phyloP scores from a whole-genome alignment of 352 stramenopile genomes.

The Globisporangium middletonii region DNA sequence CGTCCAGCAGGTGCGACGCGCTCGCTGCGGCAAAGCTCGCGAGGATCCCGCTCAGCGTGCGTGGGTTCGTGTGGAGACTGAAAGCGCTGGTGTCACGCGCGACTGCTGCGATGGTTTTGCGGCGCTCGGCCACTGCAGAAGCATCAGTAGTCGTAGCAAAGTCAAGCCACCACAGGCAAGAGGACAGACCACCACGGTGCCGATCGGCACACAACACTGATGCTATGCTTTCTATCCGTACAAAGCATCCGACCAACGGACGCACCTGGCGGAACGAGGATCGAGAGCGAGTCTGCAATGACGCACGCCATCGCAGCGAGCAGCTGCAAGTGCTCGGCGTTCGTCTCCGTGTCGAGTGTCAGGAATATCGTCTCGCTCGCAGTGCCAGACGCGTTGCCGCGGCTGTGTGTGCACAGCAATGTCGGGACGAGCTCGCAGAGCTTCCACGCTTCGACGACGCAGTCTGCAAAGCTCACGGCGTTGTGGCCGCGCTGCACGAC shows the following conservation, averaged over 20 bases:
- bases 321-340: slow-evolving; percentile 20
- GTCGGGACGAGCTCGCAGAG: slow-evolving; percentile 16
- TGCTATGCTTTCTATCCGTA: background rate
- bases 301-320: slow-evolving; percentile 24
- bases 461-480: slow-evolving; percentile 9
- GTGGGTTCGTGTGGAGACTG: slow-evolving; percentile 17
- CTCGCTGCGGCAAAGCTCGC: slow-evolving; percentile 10
- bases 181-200: too few relatives aligned
- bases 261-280: slow-evolving; percentile 23
- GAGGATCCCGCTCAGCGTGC: slow-evolving; percentile 13
- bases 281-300: slow-evolving; percentile 20
- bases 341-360: slow-evolving; percentile 8
- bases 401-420: background rate
- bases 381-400: background rate
- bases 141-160: background rate
- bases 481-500: slow-evolving; percentile 15
- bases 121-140: slow-evolving; percentile 3
- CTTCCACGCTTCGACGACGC: slow-evolving; percentile 17
- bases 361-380: slow-evolving; percentile 8
- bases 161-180: background rate
- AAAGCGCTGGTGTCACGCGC: slow-evolving; percentile 5
- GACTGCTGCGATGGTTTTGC: background rate
- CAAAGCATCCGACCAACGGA: background rate
- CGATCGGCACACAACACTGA: too few relatives aligned
- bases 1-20: slow-evolving; percentile 5